phyloP scores from a whole-genome alignment of 352 stramenopile genomes.

The Phytophthora agathidicida region DNA sequence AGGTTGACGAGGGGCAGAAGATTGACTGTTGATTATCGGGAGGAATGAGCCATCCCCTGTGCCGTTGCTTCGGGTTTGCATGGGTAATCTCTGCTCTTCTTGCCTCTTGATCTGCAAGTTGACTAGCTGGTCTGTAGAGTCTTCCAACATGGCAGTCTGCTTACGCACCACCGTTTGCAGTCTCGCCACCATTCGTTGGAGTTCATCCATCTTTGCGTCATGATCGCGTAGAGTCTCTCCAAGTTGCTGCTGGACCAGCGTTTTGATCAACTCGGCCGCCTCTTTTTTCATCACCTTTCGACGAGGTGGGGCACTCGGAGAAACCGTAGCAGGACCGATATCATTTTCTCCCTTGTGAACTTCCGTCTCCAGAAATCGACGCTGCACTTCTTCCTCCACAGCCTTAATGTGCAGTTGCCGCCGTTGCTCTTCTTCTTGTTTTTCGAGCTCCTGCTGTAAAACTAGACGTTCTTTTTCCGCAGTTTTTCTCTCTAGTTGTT shows the following conservation, averaged over 20 bases:
- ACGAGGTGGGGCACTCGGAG: conserved; percentile 1
- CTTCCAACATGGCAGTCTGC: conserved; percentile 44
- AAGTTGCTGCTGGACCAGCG: conserved; percentile 47
- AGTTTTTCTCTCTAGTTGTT: conserved; percentile 1
- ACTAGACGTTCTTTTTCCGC: conserved; percentile 1
- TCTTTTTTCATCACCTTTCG: conserved; percentile 64
- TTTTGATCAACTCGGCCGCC: conserved; percentile 44
- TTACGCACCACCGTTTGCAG: conserved; percentile 52
- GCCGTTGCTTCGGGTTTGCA: conserved; percentile 5
- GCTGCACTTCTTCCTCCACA: conserved; percentile 15
- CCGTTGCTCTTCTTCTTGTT: conserved; percentile 8
- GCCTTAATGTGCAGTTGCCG: conserved; percentile 13
- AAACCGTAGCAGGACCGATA: background rate
- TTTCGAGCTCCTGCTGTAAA: background rate
- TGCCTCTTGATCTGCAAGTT: conserved; percentile 15
- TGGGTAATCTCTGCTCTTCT: conserved; percentile 6
- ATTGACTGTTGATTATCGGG: conserved; percentile 9
- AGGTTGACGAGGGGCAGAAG: conserved; percentile 17
- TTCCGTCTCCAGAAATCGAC: conserved; percentile 4
- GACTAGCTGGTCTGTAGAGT: conserved; percentile 32
- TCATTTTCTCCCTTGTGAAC: conserved; percentile 2
- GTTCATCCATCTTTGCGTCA: conserved; percentile 46
- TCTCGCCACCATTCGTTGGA: conserved; percentile 46
- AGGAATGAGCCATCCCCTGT: conserved; percentile 7
- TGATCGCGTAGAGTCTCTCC: conserved; percentile 42